Evolutionary conservation across 129 eudicot species (phyloP), one percentile per base, ranked within the genome.

Genomic region (Artemisia annua): DNA sequence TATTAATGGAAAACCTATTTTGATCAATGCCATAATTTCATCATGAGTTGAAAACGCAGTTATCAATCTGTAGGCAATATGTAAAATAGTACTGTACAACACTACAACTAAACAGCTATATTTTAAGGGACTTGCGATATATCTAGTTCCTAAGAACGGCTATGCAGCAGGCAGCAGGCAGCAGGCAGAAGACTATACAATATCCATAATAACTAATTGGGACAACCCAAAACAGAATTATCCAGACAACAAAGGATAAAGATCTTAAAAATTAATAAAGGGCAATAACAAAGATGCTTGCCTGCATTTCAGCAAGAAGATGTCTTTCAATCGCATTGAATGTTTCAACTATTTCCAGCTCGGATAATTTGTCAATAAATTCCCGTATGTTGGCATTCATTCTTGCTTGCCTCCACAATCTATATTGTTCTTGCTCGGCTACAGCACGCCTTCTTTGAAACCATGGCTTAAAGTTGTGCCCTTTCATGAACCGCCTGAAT

Each of bases 351-450:
- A 85, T 76, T 75, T 90, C 98, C 80, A 94, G 17, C 75, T 94
- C 98, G 5, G 97, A 84, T 87, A 83, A 82, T 65, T 70, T 84
- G 76, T 77, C 75, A 28, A 94, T 74, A 51, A 74, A 83, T 17
- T 66, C 83, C 39, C 80, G 81, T 65, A 94, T 85, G 78, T 90
- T 82, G 17, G 91, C 78, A 61, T 86, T 88, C 81, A 90, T 48
- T 85, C 98, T 88, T 67, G 96, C 98, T 86, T 87, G 96, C 74
- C 92, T 86, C 98, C 98, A 94, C 28, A 90, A 78, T 70, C 87
- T 88, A 77, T 75, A 72, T 58, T 93, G 98, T 67, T 94, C 97
- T 78, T 88, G 96, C 62, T 90, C 97, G 69, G 97, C 89, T 69
- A 94, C 96, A 70, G 91, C 91, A 60, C 93, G 87, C 48, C 84